Conservation (phyloP, 495 filamentous ascomycete genomes). For the Lasiosphaeria ovina region DNA sequence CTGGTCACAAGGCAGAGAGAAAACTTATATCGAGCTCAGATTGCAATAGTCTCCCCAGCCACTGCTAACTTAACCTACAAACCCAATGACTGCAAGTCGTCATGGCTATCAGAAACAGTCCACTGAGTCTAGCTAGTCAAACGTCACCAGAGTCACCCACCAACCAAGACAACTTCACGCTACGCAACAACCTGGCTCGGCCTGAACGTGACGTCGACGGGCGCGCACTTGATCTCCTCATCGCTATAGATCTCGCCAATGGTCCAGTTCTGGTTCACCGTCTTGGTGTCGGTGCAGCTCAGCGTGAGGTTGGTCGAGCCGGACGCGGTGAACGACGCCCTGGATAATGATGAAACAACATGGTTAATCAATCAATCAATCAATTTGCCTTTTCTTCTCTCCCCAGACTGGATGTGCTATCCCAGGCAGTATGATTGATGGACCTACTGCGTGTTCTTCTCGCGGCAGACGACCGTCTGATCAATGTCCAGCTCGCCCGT, state of each 20-base stretch:
- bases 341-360: slow-evolving; percentile 6
- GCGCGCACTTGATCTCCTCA: slow-evolving; percentile 33
- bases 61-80: too few species aligned
- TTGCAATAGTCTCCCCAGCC: too few species aligned
- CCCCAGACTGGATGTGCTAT: too few species aligned
- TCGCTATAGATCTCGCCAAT: slow-evolving; percentile 39
- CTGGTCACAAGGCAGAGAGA: too few species aligned
- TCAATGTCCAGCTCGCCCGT: slow-evolving; percentile 35
- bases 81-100: too few species aligned
- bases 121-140: too few species aligned
- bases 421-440: background rate
- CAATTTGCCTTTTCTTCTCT: background rate
- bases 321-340: slow-evolving; percentile 33
- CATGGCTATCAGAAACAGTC: too few species aligned
- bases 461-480: slow-evolving; percentile 32
- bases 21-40: too few species aligned
- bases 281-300: slow-evolving; percentile 35
- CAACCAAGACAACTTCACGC: too few species aligned
- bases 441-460: slow-evolving; percentile 33
- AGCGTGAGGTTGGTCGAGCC: slow-evolving; percentile 35
- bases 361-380: background rate
- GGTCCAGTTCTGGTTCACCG: slow-evolving; percentile 40
- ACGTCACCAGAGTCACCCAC: too few species aligned
- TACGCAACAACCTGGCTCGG: background rate
- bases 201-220: slow-evolving; percentile 9